These are phyloP conservation scores for Colletotrichum viniferum DNA, from an alignment of 2,329 filamentous ascomycete species.

Conservation along the genomic window DNA sequence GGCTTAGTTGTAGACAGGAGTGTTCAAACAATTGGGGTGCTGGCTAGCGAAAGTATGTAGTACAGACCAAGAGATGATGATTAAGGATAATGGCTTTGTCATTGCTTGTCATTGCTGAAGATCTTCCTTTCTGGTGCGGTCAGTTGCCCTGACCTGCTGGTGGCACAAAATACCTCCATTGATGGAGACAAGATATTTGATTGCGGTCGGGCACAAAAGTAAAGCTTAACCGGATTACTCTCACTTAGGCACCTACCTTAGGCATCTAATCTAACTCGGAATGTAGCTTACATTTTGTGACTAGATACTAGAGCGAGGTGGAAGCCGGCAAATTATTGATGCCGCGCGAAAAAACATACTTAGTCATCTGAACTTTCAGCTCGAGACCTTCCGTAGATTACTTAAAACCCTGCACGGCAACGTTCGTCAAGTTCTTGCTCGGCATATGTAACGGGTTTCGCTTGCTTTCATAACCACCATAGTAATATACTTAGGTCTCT, in stretches of 20 bases:
- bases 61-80: not conserved
- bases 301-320: not conserved
- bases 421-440: not conserved
- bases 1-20: not conserved
- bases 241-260: not conserved
- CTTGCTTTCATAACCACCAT: not conserved
- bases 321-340: not conserved
- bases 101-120: not conserved
- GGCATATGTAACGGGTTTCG: rapidly evolving
- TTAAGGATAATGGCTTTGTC: not conserved
- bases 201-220: not conserved
- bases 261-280: not conserved
- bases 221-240: not conserved
- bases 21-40: not conserved
- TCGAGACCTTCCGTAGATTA: not conserved
- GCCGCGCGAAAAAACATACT: not conserved
- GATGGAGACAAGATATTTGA: too few species aligned
- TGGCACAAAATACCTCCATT: not conserved
- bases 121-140: not conserved
- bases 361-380: not conserved
- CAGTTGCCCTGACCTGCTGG: not conserved
- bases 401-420: not conserved
- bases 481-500: not conserved
- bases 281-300: not conserved
- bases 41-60: not conserved